Evolutionary conservation across 1,284 basidiomycete genomes (phyloP).

Genomic region (Fomitopsis betulina): DNA sequence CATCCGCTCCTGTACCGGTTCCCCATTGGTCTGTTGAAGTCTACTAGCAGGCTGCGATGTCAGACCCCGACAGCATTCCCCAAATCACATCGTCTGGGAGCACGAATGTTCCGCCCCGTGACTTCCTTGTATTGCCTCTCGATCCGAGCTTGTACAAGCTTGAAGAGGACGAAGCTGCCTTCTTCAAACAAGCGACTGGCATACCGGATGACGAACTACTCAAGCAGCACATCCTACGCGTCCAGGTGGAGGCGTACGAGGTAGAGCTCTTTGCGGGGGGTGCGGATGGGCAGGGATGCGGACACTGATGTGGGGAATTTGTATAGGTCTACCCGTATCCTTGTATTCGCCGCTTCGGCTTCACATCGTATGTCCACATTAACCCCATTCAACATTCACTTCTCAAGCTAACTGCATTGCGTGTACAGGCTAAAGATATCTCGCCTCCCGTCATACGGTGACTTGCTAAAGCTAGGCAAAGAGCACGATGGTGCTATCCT

Average conservation of each 20-base stretch:
- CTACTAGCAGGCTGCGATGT: no score
- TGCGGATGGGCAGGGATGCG: no score
- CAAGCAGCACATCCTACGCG: slow-evolving; percentile 35
- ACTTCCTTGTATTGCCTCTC: not conserved
- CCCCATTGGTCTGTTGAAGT: no score
- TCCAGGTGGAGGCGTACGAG: slow-evolving; percentile 40
- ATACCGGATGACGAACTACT: slow-evolving; percentile 31
- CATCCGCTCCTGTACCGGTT: no score
- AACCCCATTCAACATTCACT: not conserved
- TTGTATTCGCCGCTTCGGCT: slow-evolving; percentile 15
- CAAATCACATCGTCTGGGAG: no score
- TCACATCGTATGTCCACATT: slow-evolving; percentile 8
- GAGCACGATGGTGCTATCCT: slow-evolving; percentile 37
- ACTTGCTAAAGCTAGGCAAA: slow-evolving; percentile 32
- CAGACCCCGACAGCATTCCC: no score
- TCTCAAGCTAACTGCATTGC: not conserved
- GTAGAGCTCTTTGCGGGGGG: slow-evolving; percentile 17
- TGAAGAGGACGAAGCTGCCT: slow-evolving; percentile 12
- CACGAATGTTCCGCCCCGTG: no score
- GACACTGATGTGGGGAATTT: no score
- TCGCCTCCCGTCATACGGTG: slow-evolving; percentile 10
- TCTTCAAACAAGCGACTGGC: slow-evolving; percentile 32
- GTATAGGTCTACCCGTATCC: slow-evolving; percentile 12
- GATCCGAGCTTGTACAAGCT: slow-evolving; percentile 12
- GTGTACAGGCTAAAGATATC: slow-evolving; percentile 11